phyloP scores from a whole-genome alignment of 1,284 basidiomycete species.

The Lignosus rhinocerotis region DNA sequence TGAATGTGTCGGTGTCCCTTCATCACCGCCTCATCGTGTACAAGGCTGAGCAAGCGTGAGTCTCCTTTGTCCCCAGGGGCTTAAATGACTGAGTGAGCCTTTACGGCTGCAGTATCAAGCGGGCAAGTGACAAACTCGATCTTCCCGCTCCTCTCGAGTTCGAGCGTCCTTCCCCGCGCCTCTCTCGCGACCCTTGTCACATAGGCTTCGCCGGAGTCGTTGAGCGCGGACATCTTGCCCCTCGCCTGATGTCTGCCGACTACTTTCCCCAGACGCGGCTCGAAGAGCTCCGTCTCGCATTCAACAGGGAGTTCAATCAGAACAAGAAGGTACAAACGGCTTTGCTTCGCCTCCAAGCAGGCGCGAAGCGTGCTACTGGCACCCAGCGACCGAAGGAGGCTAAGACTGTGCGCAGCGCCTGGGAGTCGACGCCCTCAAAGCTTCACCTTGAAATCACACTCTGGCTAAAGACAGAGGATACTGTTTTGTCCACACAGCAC shows the following conservation, averaged over 20 bases:
- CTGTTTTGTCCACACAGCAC: background rate
- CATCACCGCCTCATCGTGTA: conserved; percentile 3
- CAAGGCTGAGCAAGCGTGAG: conserved; percentile 10
- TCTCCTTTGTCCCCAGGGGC: background rate
- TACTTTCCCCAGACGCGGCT: background rate
- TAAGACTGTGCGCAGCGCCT: background rate
- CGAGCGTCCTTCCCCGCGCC: conserved; percentile 2
- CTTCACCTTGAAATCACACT: background rate
- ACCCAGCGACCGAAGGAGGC: conserved; percentile 7
- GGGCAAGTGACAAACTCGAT: background rate
- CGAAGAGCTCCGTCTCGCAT: background rate
- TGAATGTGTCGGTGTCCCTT: background rate
- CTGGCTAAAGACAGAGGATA: background rate
- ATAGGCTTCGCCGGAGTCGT: background rate
- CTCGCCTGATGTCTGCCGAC: background rate
- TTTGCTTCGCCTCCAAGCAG: background rate
- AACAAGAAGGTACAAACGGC: background rate
- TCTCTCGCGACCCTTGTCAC: background rate
- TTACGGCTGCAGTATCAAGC: background rate
- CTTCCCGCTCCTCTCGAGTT: conserved; percentile 8
- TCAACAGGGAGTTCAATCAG: background rate
- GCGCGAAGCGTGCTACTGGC: conserved; percentile 3
- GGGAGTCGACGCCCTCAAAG: background rate
- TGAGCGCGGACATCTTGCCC: background rate
- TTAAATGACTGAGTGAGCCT: background rate